Evolutionary conservation across 2,329 filamentous ascomycete genomes (phyloP), one percentile per base, ranked within the genome.

Genomic region (Rutstroemia sp.): DNA sequence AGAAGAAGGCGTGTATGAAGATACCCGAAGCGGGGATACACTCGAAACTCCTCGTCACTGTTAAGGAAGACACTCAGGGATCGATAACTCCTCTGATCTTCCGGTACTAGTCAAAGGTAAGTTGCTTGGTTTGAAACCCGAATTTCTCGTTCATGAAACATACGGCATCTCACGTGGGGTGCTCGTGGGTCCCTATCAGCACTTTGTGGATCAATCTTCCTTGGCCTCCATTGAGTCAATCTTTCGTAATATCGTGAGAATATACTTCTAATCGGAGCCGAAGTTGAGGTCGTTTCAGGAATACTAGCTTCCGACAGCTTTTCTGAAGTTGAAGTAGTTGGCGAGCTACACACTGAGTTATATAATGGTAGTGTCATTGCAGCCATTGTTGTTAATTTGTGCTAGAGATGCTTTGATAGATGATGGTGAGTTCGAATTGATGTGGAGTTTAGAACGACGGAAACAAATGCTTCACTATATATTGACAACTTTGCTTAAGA

Each of bases 11-110:
- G 66, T 0, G 71, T 63, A 47, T 74, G 72, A 0, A 76, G 60
- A 44, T 68, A 72, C 2, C 73, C 73, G 47, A 75, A 76, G 1
- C 72, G 64, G 5, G 73, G 67, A 57, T 72, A 76, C 2, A 75
- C 55, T 62, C 70, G 71, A 54, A 75, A 75, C 25, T 68, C 66
- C 6, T 73, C 70, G 56, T 73, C 70, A 57, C 72, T 75, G 54
- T 74, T 70, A 0, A 72, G 63, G 54, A 75, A 74, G 1, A 68
- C 63, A 4, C 71, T 70, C 0, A 75, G 56, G n/a, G 62, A 66
- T 1, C 72, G 71, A 55, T 73, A 75, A 0, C 73, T 72, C 9
- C 50, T 37, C 0, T 67, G 61, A n/a, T 56, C 53, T n/a, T 57
- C 41, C 16, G 58, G 52, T 9, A 61, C 59, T 62, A 49, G 30